A percentile compares a stretch with the other conserved stretches of the same genome.
Evolutionary conservation across 2,329 filamentous ascomycete species (phyloP).

Genomic region (Alternaria tenuissima): DNA sequence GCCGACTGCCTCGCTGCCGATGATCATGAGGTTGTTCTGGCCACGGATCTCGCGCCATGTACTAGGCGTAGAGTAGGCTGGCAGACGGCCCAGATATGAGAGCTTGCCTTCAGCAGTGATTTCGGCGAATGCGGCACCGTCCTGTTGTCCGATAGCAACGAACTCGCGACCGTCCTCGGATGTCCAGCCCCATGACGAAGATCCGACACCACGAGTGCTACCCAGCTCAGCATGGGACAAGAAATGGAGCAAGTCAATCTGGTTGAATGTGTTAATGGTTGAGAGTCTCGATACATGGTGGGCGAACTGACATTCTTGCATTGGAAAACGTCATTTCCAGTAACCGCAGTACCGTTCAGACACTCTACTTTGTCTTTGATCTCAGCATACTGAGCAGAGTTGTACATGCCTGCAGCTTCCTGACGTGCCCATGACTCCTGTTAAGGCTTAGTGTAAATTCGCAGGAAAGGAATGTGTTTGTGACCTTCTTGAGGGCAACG

Average conservation of each 20-base stretch:
- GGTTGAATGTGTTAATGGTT: slow-evolving; percentile 10
- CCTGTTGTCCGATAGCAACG: slow-evolving; percentile 62
- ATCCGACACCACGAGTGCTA: slow-evolving; percentile 54
- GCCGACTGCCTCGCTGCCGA: slow-evolving; percentile 51
- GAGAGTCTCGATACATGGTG: too few relatives aligned
- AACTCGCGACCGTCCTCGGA: slow-evolving; percentile 63
- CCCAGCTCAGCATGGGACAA: slow-evolving; percentile 63
- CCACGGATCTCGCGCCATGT: slow-evolving; percentile 64
- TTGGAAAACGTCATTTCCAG: slow-evolving; percentile 48
- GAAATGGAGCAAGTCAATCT: slow-evolving; percentile 66
- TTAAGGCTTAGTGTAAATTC: slow-evolving; percentile 27
- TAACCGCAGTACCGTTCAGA: slow-evolving; percentile 48
- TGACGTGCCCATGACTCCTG: slow-evolving; percentile 51
- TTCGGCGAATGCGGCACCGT: slow-evolving; percentile 64
- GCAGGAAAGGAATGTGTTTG: background rate
- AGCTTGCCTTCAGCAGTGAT: slow-evolving; percentile 61
- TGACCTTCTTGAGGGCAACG: slow-evolving; percentile 45
- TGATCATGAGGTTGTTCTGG: slow-evolving; percentile 56
- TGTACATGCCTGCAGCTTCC: slow-evolving; percentile 43
- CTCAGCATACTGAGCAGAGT: slow-evolving; percentile 46
- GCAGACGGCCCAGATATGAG: slow-evolving; percentile 63
- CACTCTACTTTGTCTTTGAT: slow-evolving; percentile 47
- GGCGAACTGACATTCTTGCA: slow-evolving; percentile 34
- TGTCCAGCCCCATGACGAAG: slow-evolving; percentile 64
- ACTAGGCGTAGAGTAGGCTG: slow-evolving; percentile 55